Conservation (phyloP, 306 rosid species). For the Vigna angularis region DNA sequence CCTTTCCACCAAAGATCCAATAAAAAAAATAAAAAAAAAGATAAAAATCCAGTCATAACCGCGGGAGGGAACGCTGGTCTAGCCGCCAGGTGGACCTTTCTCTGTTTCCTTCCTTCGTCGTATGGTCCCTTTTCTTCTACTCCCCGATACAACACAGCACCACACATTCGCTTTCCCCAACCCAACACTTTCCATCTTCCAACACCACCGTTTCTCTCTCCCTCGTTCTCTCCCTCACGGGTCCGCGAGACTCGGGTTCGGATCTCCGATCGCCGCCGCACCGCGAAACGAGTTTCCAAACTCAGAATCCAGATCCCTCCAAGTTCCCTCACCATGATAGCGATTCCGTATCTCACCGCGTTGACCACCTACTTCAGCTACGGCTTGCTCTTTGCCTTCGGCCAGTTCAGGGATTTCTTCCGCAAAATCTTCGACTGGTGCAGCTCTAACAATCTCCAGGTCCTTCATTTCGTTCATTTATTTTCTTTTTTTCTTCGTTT, state of each 20-base stretch:
- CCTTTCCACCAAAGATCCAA: not conserved
- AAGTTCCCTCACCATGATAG: slow-evolving; percentile 47
- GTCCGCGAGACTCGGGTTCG: slow-evolving; percentile 40
- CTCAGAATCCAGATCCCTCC: slow-evolving; percentile 33
- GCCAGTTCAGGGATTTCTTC: slow-evolving; percentile 87
- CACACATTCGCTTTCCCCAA: not conserved
- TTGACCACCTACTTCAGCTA: slow-evolving; percentile 92
- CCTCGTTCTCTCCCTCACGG: not conserved
- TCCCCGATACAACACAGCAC: not conserved
- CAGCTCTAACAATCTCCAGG: slow-evolving; percentile 73
- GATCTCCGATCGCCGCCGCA: slow-evolving; percentile 32
- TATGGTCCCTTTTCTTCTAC: slow-evolving; percentile 26
- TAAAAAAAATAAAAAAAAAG: not conserved
- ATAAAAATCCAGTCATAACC: not conserved
- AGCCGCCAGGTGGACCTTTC: slow-evolving; percentile 30
- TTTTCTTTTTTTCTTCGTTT: not conserved
- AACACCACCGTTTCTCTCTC: not conserved
- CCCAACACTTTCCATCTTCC: not conserved
- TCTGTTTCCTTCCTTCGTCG: not conserved
- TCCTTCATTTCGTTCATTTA: not conserved
- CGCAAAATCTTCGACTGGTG: slow-evolving; percentile 75
- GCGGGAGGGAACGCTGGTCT: not conserved
- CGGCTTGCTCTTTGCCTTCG: slow-evolving; percentile 85
- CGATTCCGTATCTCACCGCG: slow-evolving; percentile 90
- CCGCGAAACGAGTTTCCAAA: not conserved